These are phyloP conservation scores for Yarrowia sp. DNA, from an alignment of 805 yeast species.

Conservation along the genomic window DNA sequence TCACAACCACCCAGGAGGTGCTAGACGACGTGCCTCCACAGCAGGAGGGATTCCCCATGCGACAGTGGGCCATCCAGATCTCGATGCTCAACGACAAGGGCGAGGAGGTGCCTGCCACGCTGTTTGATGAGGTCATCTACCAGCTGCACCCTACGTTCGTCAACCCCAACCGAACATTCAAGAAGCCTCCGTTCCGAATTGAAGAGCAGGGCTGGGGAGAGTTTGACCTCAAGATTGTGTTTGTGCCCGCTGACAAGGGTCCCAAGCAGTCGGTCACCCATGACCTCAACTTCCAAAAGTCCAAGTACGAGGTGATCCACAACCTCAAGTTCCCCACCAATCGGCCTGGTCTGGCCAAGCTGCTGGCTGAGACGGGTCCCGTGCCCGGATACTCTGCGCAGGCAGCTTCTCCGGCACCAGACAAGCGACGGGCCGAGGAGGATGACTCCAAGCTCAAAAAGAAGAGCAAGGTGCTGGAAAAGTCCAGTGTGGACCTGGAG, in stretches of 20 bases:
- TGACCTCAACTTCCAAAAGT: slow-evolving; percentile 81
- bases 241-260: slow-evolving; percentile 74
- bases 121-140: slow-evolving; percentile 90
- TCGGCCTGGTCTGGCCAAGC: slow-evolving; percentile 66
- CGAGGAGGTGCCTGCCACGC: slow-evolving; percentile 75
- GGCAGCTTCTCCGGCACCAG: slow-evolving; percentile 28
- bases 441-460: slow-evolving; percentile 34
- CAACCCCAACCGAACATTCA: slow-evolving; percentile 78
- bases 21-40: slow-evolving; percentile 78
- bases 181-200: slow-evolving; percentile 78
- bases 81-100: slow-evolving; percentile 74
- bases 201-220: slow-evolving; percentile 99
- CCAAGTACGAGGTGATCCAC: slow-evolving; percentile 74
- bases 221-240: slow-evolving; percentile 78
- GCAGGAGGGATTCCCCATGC: slow-evolving; percentile 88
- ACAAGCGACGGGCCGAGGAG: slow-evolving; percentile 42
- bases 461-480: slow-evolving; percentile 42
- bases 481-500: slow-evolving; percentile 77
- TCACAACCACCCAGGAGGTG: slow-evolving; percentile 81
- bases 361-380: slow-evolving; percentile 77
- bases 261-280: slow-evolving; percentile 87
- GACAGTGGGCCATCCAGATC: slow-evolving; percentile 85
- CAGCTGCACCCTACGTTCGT: slow-evolving; percentile 92
- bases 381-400: slow-evolving; percentile 53
- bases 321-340: slow-evolving; percentile 68